phyloP scores from a whole-genome alignment of 2,329 filamentous ascomycete genomes.

The Coniochaeta hoffmannii region DNA sequence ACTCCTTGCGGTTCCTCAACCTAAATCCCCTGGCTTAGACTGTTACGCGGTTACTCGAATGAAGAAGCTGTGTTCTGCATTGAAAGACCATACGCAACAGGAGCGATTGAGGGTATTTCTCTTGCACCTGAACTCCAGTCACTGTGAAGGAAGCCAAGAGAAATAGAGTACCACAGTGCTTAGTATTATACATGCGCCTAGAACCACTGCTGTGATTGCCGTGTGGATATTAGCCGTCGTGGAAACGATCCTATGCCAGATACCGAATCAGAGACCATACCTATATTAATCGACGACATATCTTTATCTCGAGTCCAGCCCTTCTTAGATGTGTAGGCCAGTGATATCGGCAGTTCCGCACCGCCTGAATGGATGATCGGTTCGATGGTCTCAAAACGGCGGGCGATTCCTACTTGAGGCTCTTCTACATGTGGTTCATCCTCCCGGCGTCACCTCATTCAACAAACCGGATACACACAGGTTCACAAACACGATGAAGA shows the following conservation, averaged over 20 bases:
- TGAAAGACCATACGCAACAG: too few relatives aligned
- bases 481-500: slow-evolving; percentile 15
- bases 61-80: too few relatives aligned
- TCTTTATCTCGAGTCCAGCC: slow-evolving; percentile 13
- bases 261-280: slow-evolving; percentile 9
- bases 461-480: slow-evolving; percentile 16
- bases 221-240: slow-evolving; percentile 4
- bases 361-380: neutral
- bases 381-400: neutral
- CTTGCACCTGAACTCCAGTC: too few relatives aligned
- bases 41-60: too few relatives aligned
- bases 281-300: slow-evolving; percentile 19
- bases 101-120: too few relatives aligned
- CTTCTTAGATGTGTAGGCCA: neutral
- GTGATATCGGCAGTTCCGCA: slow-evolving; percentile 13
- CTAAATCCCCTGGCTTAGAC: too few relatives aligned
- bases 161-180: neutral
- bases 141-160: neutral
- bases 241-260: neutral
- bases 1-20: too few relatives aligned
- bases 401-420: neutral
- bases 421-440: neutral
- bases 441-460: neutral
- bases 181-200: neutral
- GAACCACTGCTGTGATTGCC: neutral